Percentiles rank a stretch among this genome's conserved stretches.
phyloP scores from a whole-genome alignment of 2,329 filamentous ascomycete species.

The Alternaria sp. region DNA sequence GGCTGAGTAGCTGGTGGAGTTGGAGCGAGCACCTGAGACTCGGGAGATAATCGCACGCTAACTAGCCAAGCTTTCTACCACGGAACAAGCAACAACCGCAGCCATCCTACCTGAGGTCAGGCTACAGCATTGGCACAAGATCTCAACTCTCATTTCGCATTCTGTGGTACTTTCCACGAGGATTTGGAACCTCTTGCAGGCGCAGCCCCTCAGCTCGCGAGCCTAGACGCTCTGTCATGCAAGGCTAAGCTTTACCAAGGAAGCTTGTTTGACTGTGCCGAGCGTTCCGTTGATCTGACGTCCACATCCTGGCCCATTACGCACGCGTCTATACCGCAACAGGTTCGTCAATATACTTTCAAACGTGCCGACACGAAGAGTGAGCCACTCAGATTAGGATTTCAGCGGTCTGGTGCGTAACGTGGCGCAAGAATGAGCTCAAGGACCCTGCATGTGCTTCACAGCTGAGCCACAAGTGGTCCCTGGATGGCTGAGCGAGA shows the following conservation, averaged over 20 bases:
- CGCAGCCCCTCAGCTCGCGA: neutral
- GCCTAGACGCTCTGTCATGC: neutral
- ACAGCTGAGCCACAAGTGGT: slow-evolving; percentile 29
- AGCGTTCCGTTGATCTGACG: slow-evolving; percentile 3
- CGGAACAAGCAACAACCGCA: neutral
- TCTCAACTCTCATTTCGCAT: neutral
- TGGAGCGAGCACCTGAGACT: slow-evolving; percentile 6
- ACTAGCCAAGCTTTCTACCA: slow-evolving; percentile 19
- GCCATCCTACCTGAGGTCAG: neutral
- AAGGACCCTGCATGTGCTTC: slow-evolving; percentile 9
- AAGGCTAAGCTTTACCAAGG: slow-evolving; percentile 41
- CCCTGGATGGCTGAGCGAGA: slow-evolving; percentile 27
- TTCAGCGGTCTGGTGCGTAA: slow-evolving; percentile 19
- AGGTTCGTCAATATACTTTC: slow-evolving; percentile 17
- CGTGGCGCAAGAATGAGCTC: slow-evolving; percentile 15
- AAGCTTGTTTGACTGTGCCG: slow-evolving; percentile 26
- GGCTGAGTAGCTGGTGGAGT: slow-evolving; percentile 22
- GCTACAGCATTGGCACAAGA: neutral
- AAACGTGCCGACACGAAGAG: slow-evolving; percentile 2
- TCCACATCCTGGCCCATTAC: slow-evolving; percentile 25
- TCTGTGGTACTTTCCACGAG: neutral
- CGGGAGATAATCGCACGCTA: slow-evolving; percentile 27
- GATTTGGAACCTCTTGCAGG: neutral
- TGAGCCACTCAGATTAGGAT: slow-evolving; percentile 22
- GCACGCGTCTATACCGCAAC: slow-evolving; percentile 32